Evolutionary conservation across 495 filamentous ascomycete species (phyloP).

Genomic region (Daldinia decipiens): DNA sequence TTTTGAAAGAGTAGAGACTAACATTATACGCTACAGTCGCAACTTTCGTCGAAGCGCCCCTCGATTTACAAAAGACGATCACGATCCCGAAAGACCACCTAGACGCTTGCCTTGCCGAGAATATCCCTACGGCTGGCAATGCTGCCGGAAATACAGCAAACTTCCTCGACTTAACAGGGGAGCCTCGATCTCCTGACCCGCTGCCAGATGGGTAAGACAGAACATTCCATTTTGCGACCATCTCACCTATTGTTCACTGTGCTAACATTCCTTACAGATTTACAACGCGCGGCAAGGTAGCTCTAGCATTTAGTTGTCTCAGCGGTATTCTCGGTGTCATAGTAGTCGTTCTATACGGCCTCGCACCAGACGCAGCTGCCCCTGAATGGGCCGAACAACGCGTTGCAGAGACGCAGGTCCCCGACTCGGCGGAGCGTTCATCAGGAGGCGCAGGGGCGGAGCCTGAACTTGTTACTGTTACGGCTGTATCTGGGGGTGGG

Average conservation of each 20-base stretch:
- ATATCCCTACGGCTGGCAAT: conserved; percentile 69
- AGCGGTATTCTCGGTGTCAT: conserved; percentile 77
- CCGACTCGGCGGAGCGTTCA: conserved; percentile 8
- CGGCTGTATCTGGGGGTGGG: conserved; percentile 20
- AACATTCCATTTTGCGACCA: neutral
- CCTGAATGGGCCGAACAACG: conserved; percentile 11
- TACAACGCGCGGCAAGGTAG: conserved; percentile 74
- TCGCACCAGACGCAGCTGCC: conserved; percentile 47
- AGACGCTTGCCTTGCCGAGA: conserved; percentile 65
- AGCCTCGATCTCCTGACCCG: conserved; percentile 63
- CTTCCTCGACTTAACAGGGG: conserved; percentile 70
- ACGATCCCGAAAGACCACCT: conserved; percentile 71
- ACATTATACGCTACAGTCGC: conserved; percentile 51
- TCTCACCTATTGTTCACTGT: neutral
- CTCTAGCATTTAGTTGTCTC: conserved; percentile 75
- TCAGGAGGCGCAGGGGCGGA: conserved; percentile 26
- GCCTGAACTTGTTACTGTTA: conserved; percentile 26
- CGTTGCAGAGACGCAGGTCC: neutral
- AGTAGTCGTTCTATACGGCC: conserved; percentile 74
- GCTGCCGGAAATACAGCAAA: conserved; percentile 76
- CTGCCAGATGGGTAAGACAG: conserved; percentile 68
- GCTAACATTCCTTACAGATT: conserved; percentile 57
- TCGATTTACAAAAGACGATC: conserved; percentile 66
- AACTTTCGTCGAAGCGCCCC: conserved; percentile 71
- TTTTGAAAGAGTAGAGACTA: conserved; percentile 5